phyloP scores from a whole-genome alignment of 371 early-diverging fungal species.

The Apophysomyces ossiformis region DNA sequence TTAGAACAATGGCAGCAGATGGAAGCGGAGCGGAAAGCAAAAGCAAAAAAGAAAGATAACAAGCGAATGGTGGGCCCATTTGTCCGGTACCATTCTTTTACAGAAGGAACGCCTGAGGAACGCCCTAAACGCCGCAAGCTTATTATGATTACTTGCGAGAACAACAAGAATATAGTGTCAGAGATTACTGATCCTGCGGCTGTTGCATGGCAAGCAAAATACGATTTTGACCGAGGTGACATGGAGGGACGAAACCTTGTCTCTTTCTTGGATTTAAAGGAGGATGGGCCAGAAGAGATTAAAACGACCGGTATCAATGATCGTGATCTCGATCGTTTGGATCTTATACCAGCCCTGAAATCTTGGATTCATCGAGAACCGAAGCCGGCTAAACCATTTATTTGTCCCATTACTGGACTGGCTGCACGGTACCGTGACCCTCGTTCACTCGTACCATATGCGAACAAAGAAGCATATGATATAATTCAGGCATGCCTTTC shows the following conservation, averaged over 20 bases:
- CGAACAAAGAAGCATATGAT: slow-evolving; percentile 64
- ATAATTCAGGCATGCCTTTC: slow-evolving; percentile 42
- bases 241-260: slow-evolving; percentile 46
- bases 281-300: slow-evolving; percentile 6
- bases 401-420: slow-evolving; percentile 73
- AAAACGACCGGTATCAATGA: slow-evolving; percentile 28
- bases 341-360: slow-evolving; percentile 34
- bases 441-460: slow-evolving; percentile 63
- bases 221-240: slow-evolving; percentile 31
- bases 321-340: slow-evolving; percentile 40
- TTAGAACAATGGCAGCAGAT: slow-evolving; percentile 61
- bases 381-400: slow-evolving; percentile 40
- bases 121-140: slow-evolving; percentile 36
- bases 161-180: slow-evolving; percentile 17
- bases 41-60: slow-evolving; percentile 53
- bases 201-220: slow-evolving; percentile 34
- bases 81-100: slow-evolving; percentile 60
- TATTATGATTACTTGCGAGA: slow-evolving; percentile 26
- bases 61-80: slow-evolving; percentile 45
- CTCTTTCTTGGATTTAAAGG: slow-evolving; percentile 35
- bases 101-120: slow-evolving; percentile 47
- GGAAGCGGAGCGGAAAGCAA: slow-evolving; percentile 58
- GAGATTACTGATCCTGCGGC: slow-evolving; percentile 29
- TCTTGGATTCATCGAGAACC: slow-evolving; percentile 37
- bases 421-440: slow-evolving; percentile 72